phyloP scores from a whole-genome alignment of 1,284 basidiomycete genomes.

The Veloboletus limbatus region DNA sequence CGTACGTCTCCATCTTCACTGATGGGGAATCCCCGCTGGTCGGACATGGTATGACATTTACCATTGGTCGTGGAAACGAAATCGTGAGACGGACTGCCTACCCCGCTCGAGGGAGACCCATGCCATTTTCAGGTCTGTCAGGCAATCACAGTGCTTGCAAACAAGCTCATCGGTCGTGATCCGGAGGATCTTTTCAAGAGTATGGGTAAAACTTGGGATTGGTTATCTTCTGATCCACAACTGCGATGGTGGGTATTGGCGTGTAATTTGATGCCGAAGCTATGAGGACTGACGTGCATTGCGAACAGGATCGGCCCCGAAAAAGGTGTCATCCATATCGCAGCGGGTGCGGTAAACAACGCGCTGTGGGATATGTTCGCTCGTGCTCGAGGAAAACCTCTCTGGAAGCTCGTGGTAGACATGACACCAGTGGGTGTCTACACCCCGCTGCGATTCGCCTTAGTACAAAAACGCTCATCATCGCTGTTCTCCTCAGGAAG shows the following conservation, averaged over 20 bases:
- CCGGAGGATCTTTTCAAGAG: conserved; percentile 80
- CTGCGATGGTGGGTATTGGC: conserved; percentile 70
- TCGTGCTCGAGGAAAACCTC: conserved; percentile 69
- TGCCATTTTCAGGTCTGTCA: conserved; percentile 59
- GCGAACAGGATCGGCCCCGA: conserved; percentile 76
- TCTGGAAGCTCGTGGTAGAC: conserved; percentile 84
- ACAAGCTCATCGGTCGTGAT: conserved; percentile 81
- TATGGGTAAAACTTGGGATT: conserved; percentile 86
- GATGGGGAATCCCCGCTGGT: conserved; percentile 57
- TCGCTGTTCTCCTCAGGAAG: conserved; percentile 51
- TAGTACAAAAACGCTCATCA: not conserved
- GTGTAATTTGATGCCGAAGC: not conserved
- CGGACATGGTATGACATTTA: conserved; percentile 95
- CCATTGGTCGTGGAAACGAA: conserved; percentile 94
- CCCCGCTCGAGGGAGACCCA: not conserved
- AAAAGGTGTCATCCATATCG: conserved; percentile 85
- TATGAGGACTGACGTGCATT: conserved; percentile 1
- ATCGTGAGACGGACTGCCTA: conserved; percentile 53
- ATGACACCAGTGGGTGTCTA: conserved; percentile 64
- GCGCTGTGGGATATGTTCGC: conserved; percentile 86
- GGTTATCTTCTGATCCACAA: conserved; percentile 82
- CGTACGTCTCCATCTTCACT: conserved; percentile 82
- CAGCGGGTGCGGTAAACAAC: conserved; percentile 77
- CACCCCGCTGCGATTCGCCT: not conserved
- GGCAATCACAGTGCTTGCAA: conserved; percentile 77